Evolutionary conservation across 2,329 filamentous ascomycete genomes (phyloP).

Genomic region (Fusarium keratoplasticum): DNA sequence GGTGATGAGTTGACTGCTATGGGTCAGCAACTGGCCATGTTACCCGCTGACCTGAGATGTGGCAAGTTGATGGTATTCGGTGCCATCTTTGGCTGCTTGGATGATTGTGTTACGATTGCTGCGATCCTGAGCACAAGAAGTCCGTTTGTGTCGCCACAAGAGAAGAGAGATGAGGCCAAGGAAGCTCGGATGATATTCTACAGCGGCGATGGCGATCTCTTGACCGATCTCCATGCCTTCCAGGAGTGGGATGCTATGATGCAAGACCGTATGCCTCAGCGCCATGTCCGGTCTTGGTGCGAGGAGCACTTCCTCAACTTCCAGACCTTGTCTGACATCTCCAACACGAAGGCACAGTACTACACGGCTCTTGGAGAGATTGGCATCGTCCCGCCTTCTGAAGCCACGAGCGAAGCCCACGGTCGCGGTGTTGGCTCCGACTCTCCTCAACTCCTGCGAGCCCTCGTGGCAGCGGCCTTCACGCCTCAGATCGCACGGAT

Average conservation of each 20-base stretch:
- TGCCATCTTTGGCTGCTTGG: constrained; percentile 90
- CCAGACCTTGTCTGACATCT: constrained; percentile 88
- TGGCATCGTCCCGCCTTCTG: constrained; percentile 72
- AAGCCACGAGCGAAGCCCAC: constrained; percentile 47
- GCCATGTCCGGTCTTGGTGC: constrained; percentile 81
- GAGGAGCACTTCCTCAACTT: constrained; percentile 85
- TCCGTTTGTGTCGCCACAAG: constrained; percentile 86
- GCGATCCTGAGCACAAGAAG: constrained; percentile 90
- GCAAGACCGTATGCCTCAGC: constrained; percentile 67
- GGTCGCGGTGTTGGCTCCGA: constrained; percentile 33
- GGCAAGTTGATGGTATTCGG: constrained; percentile 97
- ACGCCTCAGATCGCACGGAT: constrained; percentile 91
- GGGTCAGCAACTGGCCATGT: constrained; percentile 92
- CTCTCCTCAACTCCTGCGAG: constrained; percentile 69
- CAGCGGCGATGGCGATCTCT: constrained; percentile 83
- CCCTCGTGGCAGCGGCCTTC: constrained; percentile 79
- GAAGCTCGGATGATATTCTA: constrained; percentile 81
- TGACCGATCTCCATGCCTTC: constrained; percentile 88
- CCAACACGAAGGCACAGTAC: constrained; percentile 87
- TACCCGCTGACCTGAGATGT: constrained; percentile 91
- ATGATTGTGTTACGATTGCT: constrained; percentile 88
- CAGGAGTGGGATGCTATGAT: constrained; percentile 82
- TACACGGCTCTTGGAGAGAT: constrained; percentile 87
- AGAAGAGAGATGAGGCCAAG: constrained; percentile 85
- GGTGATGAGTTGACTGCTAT: constrained; percentile 89